Percentiles rank a stretch among this genome's conserved stretches.
Conservation (phyloP, 176 grass and related monocot species). For the Triticum timopheevii region DNA sequence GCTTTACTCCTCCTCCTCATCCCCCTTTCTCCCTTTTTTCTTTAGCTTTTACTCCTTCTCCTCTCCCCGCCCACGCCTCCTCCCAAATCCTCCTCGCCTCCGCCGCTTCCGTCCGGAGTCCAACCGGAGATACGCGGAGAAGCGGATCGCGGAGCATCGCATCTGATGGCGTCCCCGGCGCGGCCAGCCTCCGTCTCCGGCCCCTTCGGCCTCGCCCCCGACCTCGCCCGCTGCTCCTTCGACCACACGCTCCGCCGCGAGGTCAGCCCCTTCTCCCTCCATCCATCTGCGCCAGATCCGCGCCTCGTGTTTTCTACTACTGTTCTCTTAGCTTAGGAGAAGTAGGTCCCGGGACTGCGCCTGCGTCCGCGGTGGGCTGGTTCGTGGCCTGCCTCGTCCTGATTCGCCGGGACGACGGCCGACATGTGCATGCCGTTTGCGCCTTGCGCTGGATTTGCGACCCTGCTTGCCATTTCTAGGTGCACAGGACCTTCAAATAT, state of each 20-base stretch:
- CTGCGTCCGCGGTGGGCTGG: background rate
- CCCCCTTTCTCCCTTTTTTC: too few relatives aligned
- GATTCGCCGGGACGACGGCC: background rate
- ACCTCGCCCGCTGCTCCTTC: slow-evolving; percentile 52
- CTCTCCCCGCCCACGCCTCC: slow-evolving; percentile 24
- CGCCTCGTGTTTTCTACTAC: background rate
- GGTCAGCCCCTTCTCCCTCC: background rate
- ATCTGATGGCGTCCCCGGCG: slow-evolving; percentile 45
- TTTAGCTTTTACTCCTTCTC: background rate
- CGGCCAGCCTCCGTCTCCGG: slow-evolving; percentile 43
- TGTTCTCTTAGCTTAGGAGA: too few relatives aligned
- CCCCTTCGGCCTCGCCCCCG: slow-evolving; percentile 50
- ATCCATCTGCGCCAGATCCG: background rate
- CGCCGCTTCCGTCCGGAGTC: background rate
- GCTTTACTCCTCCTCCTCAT: background rate
- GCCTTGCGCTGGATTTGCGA: background rate
- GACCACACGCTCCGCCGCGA: slow-evolving; percentile 47
- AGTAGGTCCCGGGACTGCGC: too few relatives aligned
- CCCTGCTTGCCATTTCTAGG: background rate
- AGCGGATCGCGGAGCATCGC: background rate
- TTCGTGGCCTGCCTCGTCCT: background rate
- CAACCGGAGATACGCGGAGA: background rate
- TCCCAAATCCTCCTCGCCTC: background rate
- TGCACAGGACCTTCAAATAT: background rate
- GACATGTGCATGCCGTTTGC: background rate